Evolutionary conservation across 345 rosid species (phyloP).

Genomic region (Fremontodendron californicum): DNA sequence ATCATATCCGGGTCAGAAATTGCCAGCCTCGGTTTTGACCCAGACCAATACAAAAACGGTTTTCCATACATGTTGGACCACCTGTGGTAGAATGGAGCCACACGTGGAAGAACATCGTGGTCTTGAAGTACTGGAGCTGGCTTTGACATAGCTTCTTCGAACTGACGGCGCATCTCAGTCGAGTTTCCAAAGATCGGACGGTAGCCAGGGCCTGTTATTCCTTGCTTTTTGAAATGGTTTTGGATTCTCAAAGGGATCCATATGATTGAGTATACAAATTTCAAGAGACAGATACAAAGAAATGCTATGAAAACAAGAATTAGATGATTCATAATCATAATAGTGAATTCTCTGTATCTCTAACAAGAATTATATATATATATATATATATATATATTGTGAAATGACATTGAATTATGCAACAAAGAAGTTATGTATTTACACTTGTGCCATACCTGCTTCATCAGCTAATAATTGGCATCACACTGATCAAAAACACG

Average conservation of each 20-base stretch:
- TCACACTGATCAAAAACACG: too few relatives aligned
- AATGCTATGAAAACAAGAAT: conserved; percentile 21
- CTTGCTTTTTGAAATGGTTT: conserved; percentile 46
- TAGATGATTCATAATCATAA: conserved; percentile 19
- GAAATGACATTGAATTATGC: too few relatives aligned
- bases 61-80: conserved; percentile 64
- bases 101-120: conserved; percentile 44
- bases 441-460: too few relatives aligned
- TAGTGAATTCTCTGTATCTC: not conserved
- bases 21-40: conserved; percentile 59
- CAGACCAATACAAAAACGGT: conserved; percentile 79
- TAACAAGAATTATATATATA: too few relatives aligned
- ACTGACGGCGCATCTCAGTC: conserved; percentile 39
- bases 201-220: conserved; percentile 58
- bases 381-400: too few relatives aligned
- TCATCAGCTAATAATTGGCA: too few relatives aligned
- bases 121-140: conserved; percentile 32
- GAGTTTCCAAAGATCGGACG: conserved; percentile 59
- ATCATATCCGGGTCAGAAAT: conserved; percentile 57
- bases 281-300: conserved; percentile 27
- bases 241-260: conserved; percentile 61
- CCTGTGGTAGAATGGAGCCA: conserved; percentile 47
- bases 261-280: conserved; percentile 32
- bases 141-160: conserved; percentile 38
- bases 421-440: too few relatives aligned